phyloP scores from a whole-genome alignment of 2,329 filamentous ascomycete genomes.

The Arthrinium phaeospermum region DNA sequence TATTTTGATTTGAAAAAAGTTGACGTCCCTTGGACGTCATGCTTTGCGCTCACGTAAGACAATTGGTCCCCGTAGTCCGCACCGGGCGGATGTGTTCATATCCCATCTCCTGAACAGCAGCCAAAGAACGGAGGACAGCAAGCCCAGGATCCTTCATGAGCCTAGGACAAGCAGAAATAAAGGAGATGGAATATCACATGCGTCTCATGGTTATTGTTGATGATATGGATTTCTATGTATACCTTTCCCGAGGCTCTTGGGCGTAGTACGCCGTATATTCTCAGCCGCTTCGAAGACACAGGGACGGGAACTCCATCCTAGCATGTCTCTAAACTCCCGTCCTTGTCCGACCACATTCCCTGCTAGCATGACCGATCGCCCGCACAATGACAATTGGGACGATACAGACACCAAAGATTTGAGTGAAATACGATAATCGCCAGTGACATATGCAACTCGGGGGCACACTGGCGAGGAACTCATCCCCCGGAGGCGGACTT shows the following conservation, averaged over 20 bases:
- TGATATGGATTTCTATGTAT: not conserved
- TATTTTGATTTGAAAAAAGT: not conserved
- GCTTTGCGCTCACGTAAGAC: not conserved
- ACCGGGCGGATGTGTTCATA: not conserved
- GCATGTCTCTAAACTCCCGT: not conserved
- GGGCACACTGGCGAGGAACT: not conserved
- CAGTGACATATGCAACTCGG: not conserved
- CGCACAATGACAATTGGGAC: not conserved
- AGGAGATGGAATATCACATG: not conserved
- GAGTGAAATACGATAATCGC: not conserved
- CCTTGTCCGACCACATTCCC: not conserved
- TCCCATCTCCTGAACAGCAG: not conserved
- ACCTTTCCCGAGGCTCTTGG: not conserved
- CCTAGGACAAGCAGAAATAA: not conserved
- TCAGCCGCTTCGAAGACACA: not conserved
- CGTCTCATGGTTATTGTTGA: too few relatives aligned
- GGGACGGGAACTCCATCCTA: not conserved
- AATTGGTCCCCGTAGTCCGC: not conserved
- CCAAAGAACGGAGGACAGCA: not conserved
- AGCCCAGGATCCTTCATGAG: not conserved
- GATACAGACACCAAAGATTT: not conserved
- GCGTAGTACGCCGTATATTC: not conserved
- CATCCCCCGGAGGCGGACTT: not conserved
- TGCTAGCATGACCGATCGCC: not conserved
- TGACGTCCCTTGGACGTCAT: not conserved